Evolutionary conservation across 2,329 filamentous ascomycete genomes (phyloP).

Genomic region (Diaporthe batatas): DNA sequence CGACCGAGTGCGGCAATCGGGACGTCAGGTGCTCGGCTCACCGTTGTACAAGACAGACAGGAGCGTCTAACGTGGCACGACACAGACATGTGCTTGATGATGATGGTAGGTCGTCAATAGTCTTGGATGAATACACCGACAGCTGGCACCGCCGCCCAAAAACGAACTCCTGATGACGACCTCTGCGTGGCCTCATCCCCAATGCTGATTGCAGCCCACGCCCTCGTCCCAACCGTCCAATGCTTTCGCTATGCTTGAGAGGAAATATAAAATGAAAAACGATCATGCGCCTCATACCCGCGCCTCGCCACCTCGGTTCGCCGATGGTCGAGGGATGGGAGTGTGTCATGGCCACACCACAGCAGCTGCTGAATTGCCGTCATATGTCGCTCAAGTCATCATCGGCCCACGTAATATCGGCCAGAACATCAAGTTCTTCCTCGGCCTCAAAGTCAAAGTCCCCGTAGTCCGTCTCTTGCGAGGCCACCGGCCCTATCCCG

Average conservation of each 20-base stretch:
- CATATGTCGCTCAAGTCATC: conserved; percentile 38
- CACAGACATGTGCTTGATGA: not conserved
- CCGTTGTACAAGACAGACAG: not conserved
- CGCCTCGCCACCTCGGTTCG: not conserved
- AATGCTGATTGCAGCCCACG: not conserved
- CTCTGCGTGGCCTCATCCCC: not conserved
- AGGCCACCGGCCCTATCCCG: conserved; percentile 39
- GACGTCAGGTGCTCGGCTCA: not conserved
- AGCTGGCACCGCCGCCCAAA: not conserved
- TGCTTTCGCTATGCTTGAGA: not conserved
- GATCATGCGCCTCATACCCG: not conserved
- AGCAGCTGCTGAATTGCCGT: conserved; percentile 8
- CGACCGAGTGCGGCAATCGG: not conserved
- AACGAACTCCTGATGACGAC: not conserved
- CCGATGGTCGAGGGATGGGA: not conserved
- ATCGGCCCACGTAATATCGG: conserved; percentile 23
- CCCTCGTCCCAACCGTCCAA: not conserved
- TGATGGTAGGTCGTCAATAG: not conserved
- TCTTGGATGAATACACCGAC: not conserved
- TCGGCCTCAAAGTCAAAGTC: conserved; percentile 42
- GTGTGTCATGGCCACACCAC: not conserved
- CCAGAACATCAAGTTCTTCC: conserved; percentile 32
- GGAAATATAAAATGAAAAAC: not conserved
- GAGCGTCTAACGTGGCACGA: not conserved
- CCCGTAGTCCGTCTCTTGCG: conserved; percentile 50